phyloP scores from a whole-genome alignment of 176 grass and related monocot genomes.

The Poa pratensis region DNA sequence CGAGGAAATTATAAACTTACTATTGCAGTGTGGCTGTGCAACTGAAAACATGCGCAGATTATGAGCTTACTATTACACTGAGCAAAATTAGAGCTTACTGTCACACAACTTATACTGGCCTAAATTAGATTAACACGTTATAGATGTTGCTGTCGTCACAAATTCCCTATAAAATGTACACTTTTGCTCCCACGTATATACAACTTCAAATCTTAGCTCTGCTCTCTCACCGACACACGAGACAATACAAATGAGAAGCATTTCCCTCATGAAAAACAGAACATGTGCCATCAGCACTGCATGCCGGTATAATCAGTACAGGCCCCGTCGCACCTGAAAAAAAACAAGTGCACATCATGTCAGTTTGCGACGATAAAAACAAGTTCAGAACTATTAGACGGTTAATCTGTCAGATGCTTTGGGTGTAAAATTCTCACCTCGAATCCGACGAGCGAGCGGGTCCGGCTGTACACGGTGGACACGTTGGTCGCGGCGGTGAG shows the following conservation, averaged over 20 bases:
- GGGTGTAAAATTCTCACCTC: constrained; percentile 42
- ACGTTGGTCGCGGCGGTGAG: constrained; percentile 68
- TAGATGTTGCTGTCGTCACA: too few species aligned
- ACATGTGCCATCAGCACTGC: neutral
- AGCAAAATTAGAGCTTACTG: too few species aligned
- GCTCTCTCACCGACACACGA: neutral
- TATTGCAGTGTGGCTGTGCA: too few species aligned
- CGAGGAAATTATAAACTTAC: too few species aligned
- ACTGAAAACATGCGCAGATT: too few species aligned
- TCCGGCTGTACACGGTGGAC: constrained; percentile 56
- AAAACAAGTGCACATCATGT: neutral
- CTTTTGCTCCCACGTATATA: neutral
- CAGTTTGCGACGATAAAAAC: neutral
- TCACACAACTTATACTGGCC: too few species aligned
- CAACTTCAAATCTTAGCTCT: neutral
- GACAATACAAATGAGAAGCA: neutral
- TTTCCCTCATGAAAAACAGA: neutral
- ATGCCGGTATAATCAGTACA: constrained; percentile 41
- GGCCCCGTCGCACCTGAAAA: constrained; percentile 57
- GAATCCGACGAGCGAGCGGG: constrained; percentile 70
- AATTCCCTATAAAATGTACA: neutral
- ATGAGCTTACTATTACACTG: too few species aligned
- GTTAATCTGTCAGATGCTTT: neutral
- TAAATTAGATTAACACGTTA: too few species aligned
- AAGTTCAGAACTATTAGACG: neutral